Base-by-base conservation (phyloP, 73 alveolate species). In the Paramecium pentaurelia region DNA sequence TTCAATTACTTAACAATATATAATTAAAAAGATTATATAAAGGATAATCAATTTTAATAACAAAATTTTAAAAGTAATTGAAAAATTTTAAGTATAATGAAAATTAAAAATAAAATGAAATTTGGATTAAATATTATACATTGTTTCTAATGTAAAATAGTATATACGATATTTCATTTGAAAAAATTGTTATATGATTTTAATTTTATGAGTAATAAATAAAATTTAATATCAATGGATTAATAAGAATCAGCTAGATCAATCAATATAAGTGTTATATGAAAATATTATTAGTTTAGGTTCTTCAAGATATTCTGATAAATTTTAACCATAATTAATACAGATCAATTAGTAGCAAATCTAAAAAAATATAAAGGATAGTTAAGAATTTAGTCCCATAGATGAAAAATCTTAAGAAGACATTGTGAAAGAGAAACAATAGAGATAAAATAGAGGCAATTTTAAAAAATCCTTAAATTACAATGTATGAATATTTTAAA, bases 281-380 rank as follows among this genome's bases (percentile, higher is more conserved):
- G 47, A 34, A 64, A 32, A 28, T 64, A 32, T 32, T 16, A 32
- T 64, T 64, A 64, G 84, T 7, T 64, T 64, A 64, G 84, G 28
- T n/a, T 64, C 84, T 12, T 64, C 84, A 32, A 28, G 84, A 32
- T 64, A 64, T 64, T 12, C 28, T 32, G 84, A 64, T 64, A 27
- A 64, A 64, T 64, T 64, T 34, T 64, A 64, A 64, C 84, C 84
- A 64, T 64, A 64, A 64, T 64, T 64, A 64, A 64, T 64, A 11
- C 49, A 64, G 18, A 34, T 14, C 11, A 64, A 64, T 64, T 30
- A 28, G 38, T 20, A 64, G 10, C 83, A 22, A 64, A 30, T 64
- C 1, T 64, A 64, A 20, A 64, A 64, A 64, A 22, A 64, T 27
- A 4, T 8, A 11, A 51, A 64, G 28, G 32, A 54, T 18, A 64